phyloP scores from a whole-genome alignment of 352 stramenopile genomes.

The Phytophthora citrophthora region DNA sequence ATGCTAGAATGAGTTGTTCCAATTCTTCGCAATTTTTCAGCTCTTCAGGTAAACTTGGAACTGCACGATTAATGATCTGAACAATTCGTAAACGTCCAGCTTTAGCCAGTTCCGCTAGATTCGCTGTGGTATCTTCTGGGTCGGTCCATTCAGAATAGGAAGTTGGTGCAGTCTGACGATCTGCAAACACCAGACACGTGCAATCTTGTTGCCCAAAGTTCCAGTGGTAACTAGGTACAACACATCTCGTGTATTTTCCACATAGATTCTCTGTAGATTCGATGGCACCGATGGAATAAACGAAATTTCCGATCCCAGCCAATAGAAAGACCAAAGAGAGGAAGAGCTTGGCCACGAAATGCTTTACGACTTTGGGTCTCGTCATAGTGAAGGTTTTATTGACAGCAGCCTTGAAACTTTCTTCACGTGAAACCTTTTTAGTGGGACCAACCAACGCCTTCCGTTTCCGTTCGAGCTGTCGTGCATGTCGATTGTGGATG shows the following conservation, averaged over 20 bases:
- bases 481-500: conserved; percentile 36
- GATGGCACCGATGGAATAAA: conserved; percentile 44
- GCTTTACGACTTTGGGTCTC: conserved; percentile 14
- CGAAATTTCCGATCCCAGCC: conserved; percentile 25
- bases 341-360: conserved; percentile 31
- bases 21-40: conserved; percentile 42
- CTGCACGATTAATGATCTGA: conserved; percentile 55
- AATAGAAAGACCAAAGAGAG: conserved; percentile 41
- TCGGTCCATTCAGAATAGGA: conserved; percentile 49
- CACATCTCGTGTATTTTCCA: conserved; percentile 41
- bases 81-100: conserved; percentile 48
- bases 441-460: conserved; percentile 5
- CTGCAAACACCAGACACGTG: conserved; percentile 51
- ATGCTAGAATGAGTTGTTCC: conserved; percentile 41
- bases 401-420: conserved; percentile 9
- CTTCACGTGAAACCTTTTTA: neutral
- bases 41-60: conserved; percentile 39
- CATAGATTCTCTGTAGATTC: conserved; percentile 37
- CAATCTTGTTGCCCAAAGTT: conserved; percentile 38
- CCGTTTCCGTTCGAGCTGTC: conserved; percentile 14
- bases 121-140: conserved; percentile 38
- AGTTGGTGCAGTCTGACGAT: conserved; percentile 31
- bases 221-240: conserved; percentile 50
- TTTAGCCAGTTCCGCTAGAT: conserved; percentile 36
- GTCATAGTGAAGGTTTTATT: conserved; percentile 2